Conservation (phyloP, 495 filamentous ascomycete species). For the Talaromyces nanjingensis region DNA sequence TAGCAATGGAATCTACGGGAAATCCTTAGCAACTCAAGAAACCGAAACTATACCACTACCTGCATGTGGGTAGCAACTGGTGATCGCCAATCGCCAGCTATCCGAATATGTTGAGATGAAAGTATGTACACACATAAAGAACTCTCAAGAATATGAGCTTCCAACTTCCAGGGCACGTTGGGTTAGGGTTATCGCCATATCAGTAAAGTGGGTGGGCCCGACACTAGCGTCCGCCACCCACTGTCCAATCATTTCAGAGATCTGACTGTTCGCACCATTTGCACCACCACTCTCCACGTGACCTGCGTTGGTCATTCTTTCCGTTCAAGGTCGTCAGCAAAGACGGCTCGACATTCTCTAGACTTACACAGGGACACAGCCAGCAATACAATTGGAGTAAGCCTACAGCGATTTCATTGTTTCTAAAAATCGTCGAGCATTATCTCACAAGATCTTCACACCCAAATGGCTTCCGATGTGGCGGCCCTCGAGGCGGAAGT, state of each 20-base stretch:
- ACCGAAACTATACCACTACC: too few relatives aligned
- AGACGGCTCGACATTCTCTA: background rate
- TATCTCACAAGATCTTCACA: background rate
- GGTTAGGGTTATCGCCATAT: too few relatives aligned
- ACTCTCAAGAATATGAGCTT: too few relatives aligned
- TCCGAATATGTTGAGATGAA: too few relatives aligned
- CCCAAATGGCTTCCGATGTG: slow-evolving; percentile 50
- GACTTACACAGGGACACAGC: background rate
- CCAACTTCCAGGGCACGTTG: too few relatives aligned
- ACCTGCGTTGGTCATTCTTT: background rate
- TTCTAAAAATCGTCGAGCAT: background rate
- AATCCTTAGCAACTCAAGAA: too few relatives aligned
- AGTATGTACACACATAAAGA: too few relatives aligned
- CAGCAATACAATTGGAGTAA: background rate
- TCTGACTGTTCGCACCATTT: background rate
- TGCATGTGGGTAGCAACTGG: too few relatives aligned
- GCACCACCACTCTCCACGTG: background rate
- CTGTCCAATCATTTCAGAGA: background rate
- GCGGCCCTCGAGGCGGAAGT: slow-evolving; percentile 64
- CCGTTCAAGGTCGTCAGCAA: background rate
- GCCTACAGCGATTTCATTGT: background rate
- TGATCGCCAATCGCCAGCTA: too few relatives aligned
- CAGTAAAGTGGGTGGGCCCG: too few relatives aligned
- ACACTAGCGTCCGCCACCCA: too few relatives aligned
- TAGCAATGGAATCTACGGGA: too few relatives aligned